These are phyloP conservation scores for Neurospora sp. DNA, from an alignment of 495 filamentous ascomycete genomes.

Conservation along the genomic window DNA sequence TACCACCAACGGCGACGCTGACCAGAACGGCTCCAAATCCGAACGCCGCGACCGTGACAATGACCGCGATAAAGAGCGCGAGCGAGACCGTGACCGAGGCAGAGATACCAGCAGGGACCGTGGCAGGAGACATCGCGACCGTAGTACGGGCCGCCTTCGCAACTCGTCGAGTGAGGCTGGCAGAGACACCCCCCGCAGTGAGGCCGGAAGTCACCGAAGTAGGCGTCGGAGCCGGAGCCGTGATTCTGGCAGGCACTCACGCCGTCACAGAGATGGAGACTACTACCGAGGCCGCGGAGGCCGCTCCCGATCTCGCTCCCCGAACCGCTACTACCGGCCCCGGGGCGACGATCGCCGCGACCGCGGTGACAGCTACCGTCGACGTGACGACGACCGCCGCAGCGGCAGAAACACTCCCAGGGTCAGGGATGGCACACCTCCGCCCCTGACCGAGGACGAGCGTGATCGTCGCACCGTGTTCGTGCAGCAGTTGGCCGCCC, in stretches of 20 bases:
- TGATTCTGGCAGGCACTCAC: slow-evolving; percentile 68
- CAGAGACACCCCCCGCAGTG: slow-evolving; percentile 59
- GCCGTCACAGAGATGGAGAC: slow-evolving; percentile 70
- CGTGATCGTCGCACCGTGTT: slow-evolving; percentile 95
- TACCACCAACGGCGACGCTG: slow-evolving; percentile 31
- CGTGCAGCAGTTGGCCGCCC: slow-evolving; percentile 92
- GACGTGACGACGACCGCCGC: slow-evolving; percentile 43
- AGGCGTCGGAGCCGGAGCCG: slow-evolving; percentile 75
- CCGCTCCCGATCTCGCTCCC: slow-evolving; percentile 67
- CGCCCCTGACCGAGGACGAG: slow-evolving; percentile 84
- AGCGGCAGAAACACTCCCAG: slow-evolving; percentile 38
- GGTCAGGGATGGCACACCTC: slow-evolving; percentile 42
- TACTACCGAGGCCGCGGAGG: slow-evolving; percentile 58
- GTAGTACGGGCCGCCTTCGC: slow-evolving; percentile 44
- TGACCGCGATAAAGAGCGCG: slow-evolving; percentile 24
- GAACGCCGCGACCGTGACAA: slow-evolving; percentile 27
- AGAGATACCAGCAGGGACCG: slow-evolving; percentile 50
- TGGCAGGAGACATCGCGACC: slow-evolving; percentile 58
- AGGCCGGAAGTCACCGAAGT: slow-evolving; percentile 77
- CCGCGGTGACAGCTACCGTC: slow-evolving; percentile 38
- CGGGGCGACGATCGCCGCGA: slow-evolving; percentile 44
- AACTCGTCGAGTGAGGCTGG: slow-evolving; percentile 29
- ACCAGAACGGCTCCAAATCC: slow-evolving; percentile 41
- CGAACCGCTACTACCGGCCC: slow-evolving; percentile 69
- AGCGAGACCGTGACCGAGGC: slow-evolving; percentile 40